Base-by-base conservation (phyloP, 129 eudicot genomes). In the Calendula officinalis region DNA sequence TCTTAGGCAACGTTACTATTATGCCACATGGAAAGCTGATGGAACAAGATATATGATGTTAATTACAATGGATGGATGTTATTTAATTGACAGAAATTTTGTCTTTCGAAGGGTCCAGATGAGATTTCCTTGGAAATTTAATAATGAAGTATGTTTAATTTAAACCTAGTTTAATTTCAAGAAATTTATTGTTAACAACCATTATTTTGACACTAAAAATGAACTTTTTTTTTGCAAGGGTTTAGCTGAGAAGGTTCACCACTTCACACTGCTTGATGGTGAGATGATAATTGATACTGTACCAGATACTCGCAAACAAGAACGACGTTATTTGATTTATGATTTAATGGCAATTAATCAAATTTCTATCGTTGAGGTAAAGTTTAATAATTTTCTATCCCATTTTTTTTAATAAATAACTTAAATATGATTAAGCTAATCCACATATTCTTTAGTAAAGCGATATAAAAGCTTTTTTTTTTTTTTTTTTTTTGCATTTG, bases 11-110 rank as follows among this genome's bases (percentile, higher is more conserved):
- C 94, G 94, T 13, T 91, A 87, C 73, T 91, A 91, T 67, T 84
- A 84, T 55, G 91, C 98, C 16, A 91, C 96, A 15, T 91, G 98
- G 98, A 91, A 91, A 77, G 98, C 98, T 62, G 98, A 91, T 81
- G 98, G 98, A 44, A 91, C 98, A 37, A 82, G 98, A 81, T 91
- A 91, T 71, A 91, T 91, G 98, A 76, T 91, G 94, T 68, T 91
- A 51, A 88, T 91, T 17, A 87, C 90, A 1, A 70, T 81, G 76
- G 98, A 91, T 67, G 98, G 96, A 30, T 87, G 96, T 57, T 91
- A 82, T 86, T 71, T 91, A 59, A 69, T 91, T 55, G 98, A 91
- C 64, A 84, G 98, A 63, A 81, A 77, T 74, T 91, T 91, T 70
- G 83, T 50, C 22, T 91, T 91, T 67, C 90, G 98, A 41, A 80